These are phyloP conservation scores for Hysterangium stoloniferum DNA, from an alignment of 768 basidiomycete genomes.

Conservation along the genomic window DNA sequence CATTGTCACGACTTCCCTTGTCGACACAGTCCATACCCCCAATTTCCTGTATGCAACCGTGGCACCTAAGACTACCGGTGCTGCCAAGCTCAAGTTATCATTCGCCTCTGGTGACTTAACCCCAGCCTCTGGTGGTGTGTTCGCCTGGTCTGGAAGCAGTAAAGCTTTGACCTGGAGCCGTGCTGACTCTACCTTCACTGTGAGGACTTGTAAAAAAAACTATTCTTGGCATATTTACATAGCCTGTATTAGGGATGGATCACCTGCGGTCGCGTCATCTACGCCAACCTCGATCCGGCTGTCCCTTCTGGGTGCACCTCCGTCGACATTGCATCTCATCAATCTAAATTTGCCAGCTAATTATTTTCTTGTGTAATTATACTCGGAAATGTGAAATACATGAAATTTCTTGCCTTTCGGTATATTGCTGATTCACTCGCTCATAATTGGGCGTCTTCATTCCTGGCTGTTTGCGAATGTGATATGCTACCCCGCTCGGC, in stretches of 20 bases:
- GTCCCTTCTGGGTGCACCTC: not conserved
- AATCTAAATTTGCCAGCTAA: not conserved
- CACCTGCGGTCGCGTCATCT: not conserved
- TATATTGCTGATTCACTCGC: too few species aligned
- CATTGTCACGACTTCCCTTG: slow-evolving; percentile 5
- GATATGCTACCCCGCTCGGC: too few species aligned
- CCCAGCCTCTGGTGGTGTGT: not conserved
- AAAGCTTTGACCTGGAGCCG: slow-evolving; percentile 6
- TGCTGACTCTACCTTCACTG: not conserved
- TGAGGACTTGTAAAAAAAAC: not conserved
- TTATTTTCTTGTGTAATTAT: not conserved
- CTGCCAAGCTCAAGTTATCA: slow-evolving; percentile 2
- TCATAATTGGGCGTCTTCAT: too few species aligned
- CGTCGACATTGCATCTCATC: not conserved
- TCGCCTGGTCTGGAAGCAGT: slow-evolving; percentile 4
- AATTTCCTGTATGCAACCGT: slow-evolving; percentile 4
- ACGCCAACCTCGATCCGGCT: slow-evolving; percentile 2
- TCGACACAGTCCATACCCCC: slow-evolving; percentile 9
- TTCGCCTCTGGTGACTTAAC: slow-evolving; percentile 2
- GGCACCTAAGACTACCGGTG: slow-evolving; percentile 3
- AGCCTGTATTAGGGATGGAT: not conserved
- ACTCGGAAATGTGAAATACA: too few species aligned
- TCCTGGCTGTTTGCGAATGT: too few species aligned
- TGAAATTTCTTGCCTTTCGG: too few species aligned
- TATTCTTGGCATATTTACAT: not conserved